Evolutionary conservation across 257 asterid species (phyloP).

Genomic region (Fraxinus pennsylvanica): DNA sequence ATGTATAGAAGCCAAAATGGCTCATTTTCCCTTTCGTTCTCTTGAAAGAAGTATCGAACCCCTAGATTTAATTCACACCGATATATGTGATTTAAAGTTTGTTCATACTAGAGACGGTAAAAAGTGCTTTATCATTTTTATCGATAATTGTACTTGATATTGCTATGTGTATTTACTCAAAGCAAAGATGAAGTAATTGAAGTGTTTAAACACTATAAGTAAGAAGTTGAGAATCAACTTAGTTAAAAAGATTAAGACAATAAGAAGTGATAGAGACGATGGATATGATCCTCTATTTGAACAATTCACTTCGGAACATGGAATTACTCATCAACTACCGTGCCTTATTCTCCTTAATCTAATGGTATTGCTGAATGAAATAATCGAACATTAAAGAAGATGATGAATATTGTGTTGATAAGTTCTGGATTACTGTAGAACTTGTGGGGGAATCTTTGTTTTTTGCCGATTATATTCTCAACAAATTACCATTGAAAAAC

Average conservation of each 20-base stretch:
- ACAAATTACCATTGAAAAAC: not conserved
- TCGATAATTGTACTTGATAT: not conserved
- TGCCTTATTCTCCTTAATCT: not conserved
- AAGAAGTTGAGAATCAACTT: not conserved
- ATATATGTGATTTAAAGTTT: not conserved
- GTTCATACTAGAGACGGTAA: not conserved
- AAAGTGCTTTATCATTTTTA: not conserved
- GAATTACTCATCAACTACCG: not conserved
- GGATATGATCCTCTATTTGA: not conserved
- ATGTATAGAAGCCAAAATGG: not conserved
- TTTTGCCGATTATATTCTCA: not conserved
- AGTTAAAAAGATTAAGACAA: too few species aligned
- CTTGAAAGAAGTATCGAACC: not conserved
- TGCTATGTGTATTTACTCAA: too few species aligned
- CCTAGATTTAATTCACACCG: not conserved
- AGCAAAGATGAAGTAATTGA: too few species aligned
- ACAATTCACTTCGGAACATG: not conserved
- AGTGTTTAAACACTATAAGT: not conserved
- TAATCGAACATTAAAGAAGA: too few species aligned
- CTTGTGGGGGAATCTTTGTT: not conserved
- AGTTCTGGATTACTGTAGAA: too few species aligned
- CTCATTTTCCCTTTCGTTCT: not conserved
- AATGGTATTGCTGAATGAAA: not conserved
- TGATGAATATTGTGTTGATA: too few species aligned
- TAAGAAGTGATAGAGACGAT: too few species aligned